These are phyloP conservation scores for Hanseniaspora gamundiae DNA, from an alignment of 1,139 yeast genomes.

Conservation along the genomic window DNA sequence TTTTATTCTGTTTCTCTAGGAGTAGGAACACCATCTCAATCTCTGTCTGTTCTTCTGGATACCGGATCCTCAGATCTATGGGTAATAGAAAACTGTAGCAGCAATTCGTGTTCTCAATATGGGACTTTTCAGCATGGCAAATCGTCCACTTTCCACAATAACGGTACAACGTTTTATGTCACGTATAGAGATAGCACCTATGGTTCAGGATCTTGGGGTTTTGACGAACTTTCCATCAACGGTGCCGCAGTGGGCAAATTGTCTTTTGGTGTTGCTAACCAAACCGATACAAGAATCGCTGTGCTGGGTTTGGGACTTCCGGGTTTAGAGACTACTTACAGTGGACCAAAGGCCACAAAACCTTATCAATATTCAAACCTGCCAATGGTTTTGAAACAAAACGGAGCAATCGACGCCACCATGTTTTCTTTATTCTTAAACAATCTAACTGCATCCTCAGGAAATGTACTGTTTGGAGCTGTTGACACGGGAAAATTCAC, in stretches of 20 bases:
- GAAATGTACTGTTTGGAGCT: slow-evolving; percentile 45
- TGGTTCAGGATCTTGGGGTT: slow-evolving; percentile 53
- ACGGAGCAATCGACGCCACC: slow-evolving; percentile 38
- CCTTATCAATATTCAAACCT: slow-evolving; percentile 36
- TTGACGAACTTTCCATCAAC: slow-evolving; percentile 32
- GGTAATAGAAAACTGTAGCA: slow-evolving; percentile 27
- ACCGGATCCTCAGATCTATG: slow-evolving; percentile 69
- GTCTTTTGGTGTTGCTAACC: slow-evolving; percentile 47
- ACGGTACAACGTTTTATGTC: slow-evolving; percentile 36
- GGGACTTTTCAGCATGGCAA: slow-evolving; percentile 34
- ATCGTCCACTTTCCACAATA: slow-evolving; percentile 36
- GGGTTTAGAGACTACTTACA: slow-evolving; percentile 36
- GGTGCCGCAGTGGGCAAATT: slow-evolving; percentile 32
- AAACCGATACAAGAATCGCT: slow-evolving; percentile 40
- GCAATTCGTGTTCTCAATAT: slow-evolving; percentile 17
- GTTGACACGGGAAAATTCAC: slow-evolving; percentile 40
- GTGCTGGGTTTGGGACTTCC: slow-evolving; percentile 52
- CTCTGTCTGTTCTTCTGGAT: slow-evolving; percentile 44
- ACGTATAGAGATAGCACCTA: slow-evolving; percentile 46
- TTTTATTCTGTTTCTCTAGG: slow-evolving; percentile 19
- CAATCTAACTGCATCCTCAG: slow-evolving; percentile 27
- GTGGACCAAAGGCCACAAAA: slow-evolving; percentile 14
- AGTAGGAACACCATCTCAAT: slow-evolving; percentile 43
- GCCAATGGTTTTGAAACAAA: slow-evolving; percentile 39
- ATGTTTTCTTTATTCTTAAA: slow-evolving; percentile 45